A percentile compares a stretch with the other conserved stretches of the same genome.
Evolutionary conservation across 169 alveolate species (phyloP).

Genomic region (Plasmodium gallinaceum): DNA sequence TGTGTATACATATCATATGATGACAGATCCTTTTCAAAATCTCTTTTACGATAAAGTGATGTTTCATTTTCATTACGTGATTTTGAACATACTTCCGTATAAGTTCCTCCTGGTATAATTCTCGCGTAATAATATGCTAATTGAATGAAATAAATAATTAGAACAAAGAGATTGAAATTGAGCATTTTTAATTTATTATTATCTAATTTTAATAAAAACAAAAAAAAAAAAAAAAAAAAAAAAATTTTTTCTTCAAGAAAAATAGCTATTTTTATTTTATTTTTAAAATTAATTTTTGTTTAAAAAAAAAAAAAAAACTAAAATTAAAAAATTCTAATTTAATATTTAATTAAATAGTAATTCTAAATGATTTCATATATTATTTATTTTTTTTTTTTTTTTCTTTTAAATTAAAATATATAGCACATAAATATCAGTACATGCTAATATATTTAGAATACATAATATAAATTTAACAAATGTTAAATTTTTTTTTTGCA

Average conservation of each 20-base stretch:
- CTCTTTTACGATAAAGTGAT: slow-evolving; percentile 12
- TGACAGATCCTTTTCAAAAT: not conserved
- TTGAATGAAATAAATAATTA: not conserved
- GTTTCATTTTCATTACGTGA: slow-evolving; percentile 11
- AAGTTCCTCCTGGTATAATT: not conserved
- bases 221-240: no score
- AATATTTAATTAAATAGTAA: no score
- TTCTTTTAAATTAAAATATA: not conserved
- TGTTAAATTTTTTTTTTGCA: no score
- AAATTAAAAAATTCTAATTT: not conserved
- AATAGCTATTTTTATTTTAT: no score
- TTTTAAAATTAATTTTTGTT: no score
- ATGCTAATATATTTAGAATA: no score
- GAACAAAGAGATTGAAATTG: not conserved
- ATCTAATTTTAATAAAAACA: no score
- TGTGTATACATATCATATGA: not conserved
- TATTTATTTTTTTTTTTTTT: not conserved
- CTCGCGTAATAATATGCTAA: not conserved
- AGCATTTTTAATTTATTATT: slow-evolving; percentile 5
- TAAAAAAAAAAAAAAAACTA: no score
- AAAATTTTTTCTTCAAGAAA: no score
- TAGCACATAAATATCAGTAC: no score
- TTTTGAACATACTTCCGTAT: slow-evolving; percentile 5
- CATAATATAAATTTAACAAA: no score
- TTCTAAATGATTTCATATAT: no score